Evolutionary conservation across 805 yeast genomes (phyloP), one percentile per base, ranked within the genome.

Genomic region (Naumovozyma baii): DNA sequence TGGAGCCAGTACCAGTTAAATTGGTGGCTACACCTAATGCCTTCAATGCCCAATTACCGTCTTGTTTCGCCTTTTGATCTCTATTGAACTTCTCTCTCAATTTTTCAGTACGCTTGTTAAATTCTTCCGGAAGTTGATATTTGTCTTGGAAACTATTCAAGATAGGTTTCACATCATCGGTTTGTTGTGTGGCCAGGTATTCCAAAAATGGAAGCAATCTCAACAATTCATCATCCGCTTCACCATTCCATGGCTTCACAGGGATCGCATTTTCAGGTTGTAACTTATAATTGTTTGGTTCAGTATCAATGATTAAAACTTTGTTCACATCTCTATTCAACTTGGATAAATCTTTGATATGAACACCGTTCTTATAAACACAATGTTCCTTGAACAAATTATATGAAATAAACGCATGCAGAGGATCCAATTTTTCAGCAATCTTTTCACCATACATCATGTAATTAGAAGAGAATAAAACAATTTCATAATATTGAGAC

Each of bases 221-320:
- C 50, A 92, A 70, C 55, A 92, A 73, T 41, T 72, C 70, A 62
- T 90, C 96, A 57, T 84, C 95, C 26, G 83, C 72, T 45, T 67
- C 67, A 48, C 99, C 99, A 39, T 72, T 74, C 98, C 98, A 92
- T 45, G 82, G 77, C 48, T 77, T 70, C 62, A 86, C 66, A 44
- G 85, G 78, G 47, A 92, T 75, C n/a, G 95, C 90, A 62, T 92
- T 92, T 52, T 88, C 96, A 2, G 96, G 96, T 68, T 90, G 96
- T 62, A 84, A 61, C 33, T 81, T 71, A 55, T 75, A 80, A 31
- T 83, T 70, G 33, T 79, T 83, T 33, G 76, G 77, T 52, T 81
- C 78, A 31, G 82, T 77, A 58, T 94, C 98, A 44, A 92, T 65
- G 43, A 83, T 74, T 40, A 94, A 66, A 41, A 86, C 77, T 65